Conservation (phyloP, 257 asterid species). For the Capsicum chinense region DNA sequence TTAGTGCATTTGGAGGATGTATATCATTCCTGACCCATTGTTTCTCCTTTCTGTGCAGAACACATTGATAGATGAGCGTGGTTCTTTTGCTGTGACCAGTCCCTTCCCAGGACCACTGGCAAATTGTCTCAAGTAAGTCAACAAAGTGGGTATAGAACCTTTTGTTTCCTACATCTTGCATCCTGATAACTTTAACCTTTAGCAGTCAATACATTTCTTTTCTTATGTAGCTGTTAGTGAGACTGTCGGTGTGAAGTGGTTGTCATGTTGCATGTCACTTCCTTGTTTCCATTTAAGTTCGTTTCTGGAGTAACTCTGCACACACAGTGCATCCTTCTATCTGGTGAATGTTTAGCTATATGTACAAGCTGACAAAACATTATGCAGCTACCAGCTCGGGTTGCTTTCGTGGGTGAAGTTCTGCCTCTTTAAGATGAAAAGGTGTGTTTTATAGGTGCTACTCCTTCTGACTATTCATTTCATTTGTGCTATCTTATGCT, state of each 20-base stretch:
- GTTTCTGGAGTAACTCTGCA: background rate
- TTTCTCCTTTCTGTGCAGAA: slow-evolving; percentile 55
- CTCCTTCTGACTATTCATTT: slow-evolving; percentile 1
- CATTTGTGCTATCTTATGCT: background rate
- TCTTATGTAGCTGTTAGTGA: background rate
- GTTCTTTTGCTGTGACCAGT: slow-evolving; percentile 82
- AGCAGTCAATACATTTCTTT: background rate
- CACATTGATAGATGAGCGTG: slow-evolving; percentile 81
- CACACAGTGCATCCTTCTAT: slow-evolving; percentile 18
- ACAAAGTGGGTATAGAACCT: slow-evolving; percentile 50
- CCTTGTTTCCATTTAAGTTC: slow-evolving; percentile 18
- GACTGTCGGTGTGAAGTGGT: slow-evolving; percentile 7
- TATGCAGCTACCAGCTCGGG: slow-evolving; percentile 80
- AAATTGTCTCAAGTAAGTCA: slow-evolving; percentile 60
- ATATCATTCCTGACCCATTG: slow-evolving; percentile 17
- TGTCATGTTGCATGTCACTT: background rate
- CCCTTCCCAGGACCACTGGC: slow-evolving; percentile 79
- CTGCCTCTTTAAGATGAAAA: slow-evolving; percentile 68
- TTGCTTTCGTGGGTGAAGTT: slow-evolving; percentile 85
- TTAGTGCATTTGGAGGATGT: slow-evolving; percentile 25
- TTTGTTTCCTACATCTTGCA: slow-evolving; percentile 22
- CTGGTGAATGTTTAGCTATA: slow-evolving; percentile 24
- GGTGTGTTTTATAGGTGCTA: slow-evolving; percentile 44
- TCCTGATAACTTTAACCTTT: slow-evolving; percentile 8
- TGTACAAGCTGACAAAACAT: slow-evolving; percentile 27